Evolutionary conservation across 78 protist genomes (phyloP).

Genomic region (Dictyostelium intermedium): DNA sequence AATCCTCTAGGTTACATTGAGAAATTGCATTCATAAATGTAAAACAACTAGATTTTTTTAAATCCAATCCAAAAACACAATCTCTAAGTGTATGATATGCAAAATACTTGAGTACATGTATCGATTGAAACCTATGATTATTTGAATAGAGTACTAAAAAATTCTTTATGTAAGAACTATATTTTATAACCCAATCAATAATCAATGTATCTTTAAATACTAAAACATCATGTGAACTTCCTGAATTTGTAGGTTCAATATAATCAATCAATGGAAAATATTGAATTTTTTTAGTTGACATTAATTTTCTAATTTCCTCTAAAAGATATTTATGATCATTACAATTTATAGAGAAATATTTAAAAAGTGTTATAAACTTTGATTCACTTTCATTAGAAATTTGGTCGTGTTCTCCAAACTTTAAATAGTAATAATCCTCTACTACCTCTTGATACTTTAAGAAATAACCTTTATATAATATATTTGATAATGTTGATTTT

Average conservation of each 20-base stretch:
- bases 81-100: background rate
- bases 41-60: background rate
- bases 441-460: background rate
- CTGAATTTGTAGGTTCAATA: background rate
- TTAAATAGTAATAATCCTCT: background rate
- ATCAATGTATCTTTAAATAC: background rate
- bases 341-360: too few species aligned
- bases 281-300: background rate
- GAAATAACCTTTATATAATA: background rate
- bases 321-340: too few species aligned
- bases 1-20: background rate
- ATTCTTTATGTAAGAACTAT: too few species aligned
- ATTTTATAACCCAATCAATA: background rate
- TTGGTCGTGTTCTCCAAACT: background rate
- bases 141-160: too few species aligned
- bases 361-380: background rate
- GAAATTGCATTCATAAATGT: background rate
- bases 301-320: background rate
- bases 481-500: background rate
- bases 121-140: background rate
- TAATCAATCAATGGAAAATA: background rate
- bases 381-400: background rate
- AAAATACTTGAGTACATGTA: background rate
- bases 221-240: background rate
- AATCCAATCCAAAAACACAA: background rate